These are phyloP conservation scores for Aspergillus luchuensis DNA, from an alignment of 2,329 filamentous ascomycete genomes.

Conservation along the genomic window DNA sequence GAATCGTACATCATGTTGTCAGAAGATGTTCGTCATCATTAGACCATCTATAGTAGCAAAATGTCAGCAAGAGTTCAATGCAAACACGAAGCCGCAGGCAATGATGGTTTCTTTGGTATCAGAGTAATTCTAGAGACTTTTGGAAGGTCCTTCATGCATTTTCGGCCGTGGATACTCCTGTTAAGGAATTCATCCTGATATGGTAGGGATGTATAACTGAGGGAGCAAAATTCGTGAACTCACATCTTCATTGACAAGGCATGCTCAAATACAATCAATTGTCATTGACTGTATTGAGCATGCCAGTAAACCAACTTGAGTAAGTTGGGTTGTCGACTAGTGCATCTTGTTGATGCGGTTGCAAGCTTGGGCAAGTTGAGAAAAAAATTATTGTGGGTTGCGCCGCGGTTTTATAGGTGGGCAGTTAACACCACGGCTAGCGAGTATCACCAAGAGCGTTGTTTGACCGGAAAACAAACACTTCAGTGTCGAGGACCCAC, in stretches of 20 bases:
- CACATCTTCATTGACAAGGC: not conserved
- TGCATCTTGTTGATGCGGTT: constrained; percentile 11
- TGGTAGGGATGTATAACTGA: no score
- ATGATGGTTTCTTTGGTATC: no score
- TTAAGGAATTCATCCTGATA: no score
- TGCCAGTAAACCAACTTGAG: not conserved
- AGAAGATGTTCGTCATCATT: constrained; percentile 4
- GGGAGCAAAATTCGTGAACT: no score
- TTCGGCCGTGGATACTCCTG: no score
- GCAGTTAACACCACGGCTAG: constrained; percentile 18
- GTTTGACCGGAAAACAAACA: constrained; percentile 26
- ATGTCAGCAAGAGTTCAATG: no score
- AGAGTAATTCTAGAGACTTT: no score
- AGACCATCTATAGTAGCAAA: not conserved
- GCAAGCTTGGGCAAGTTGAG: constrained; percentile 19
- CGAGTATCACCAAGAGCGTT: constrained; percentile 13
- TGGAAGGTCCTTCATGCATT: no score
- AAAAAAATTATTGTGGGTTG: constrained; percentile 26
- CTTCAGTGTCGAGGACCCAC: not conserved
- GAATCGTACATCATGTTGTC: not conserved
- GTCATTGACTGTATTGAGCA: not conserved
- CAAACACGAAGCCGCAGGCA: no score
- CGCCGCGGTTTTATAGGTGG: constrained; percentile 22
- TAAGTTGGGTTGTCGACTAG: constrained; percentile 2
- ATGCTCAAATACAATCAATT: not conserved